Percentiles rank a stretch among this genome's conserved stretches.
phyloP scores from a whole-genome alignment of 176 grass and related monocot genomes.

The bread wheat (Triticum aestivum) region DNA sequence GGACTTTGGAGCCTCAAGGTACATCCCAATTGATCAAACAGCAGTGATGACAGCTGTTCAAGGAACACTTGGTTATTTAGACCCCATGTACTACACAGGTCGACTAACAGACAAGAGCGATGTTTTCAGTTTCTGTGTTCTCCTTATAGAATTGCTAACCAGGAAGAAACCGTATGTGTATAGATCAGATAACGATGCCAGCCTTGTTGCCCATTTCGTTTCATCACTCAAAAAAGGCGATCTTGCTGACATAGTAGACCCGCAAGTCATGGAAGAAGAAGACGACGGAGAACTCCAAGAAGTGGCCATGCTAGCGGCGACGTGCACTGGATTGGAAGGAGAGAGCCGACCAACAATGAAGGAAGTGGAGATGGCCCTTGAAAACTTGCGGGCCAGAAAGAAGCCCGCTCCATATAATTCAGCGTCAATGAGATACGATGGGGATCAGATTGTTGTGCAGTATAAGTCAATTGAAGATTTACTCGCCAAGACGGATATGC shows the following conservation, averaged over 20 bases:
- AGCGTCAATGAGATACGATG: neutral
- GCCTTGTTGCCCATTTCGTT: neutral
- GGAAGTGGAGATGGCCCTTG: slow-evolving; percentile 21
- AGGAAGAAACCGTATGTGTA: slow-evolving; percentile 21
- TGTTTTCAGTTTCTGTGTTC: slow-evolving; percentile 49
- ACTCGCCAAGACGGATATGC: neutral
- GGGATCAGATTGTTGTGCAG: neutral
- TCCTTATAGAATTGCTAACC: slow-evolving; percentile 48
- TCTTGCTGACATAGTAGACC: neutral
- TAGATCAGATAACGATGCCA: neutral
- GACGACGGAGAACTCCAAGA: slow-evolving; percentile 15
- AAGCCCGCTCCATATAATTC: neutral
- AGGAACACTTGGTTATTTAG: slow-evolving; percentile 56
- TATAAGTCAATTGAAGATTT: slow-evolving; percentile 1
- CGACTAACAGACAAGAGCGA: slow-evolving; percentile 48
- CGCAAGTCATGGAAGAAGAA: slow-evolving; percentile 1
- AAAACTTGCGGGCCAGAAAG: neutral
- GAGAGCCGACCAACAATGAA: slow-evolving; percentile 35
- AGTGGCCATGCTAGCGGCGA: slow-evolving; percentile 14
- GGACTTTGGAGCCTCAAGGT: slow-evolving; percentile 55
- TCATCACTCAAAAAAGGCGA: neutral
- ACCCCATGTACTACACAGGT: slow-evolving; percentile 55
- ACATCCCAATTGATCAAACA: slow-evolving; percentile 40
- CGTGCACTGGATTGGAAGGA: slow-evolving; percentile 16
- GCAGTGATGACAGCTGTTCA: slow-evolving; percentile 37